These are phyloP conservation scores for Beauveria pseudobassiana DNA, from an alignment of 2,329 filamentous ascomycete species.

Conservation along the genomic window DNA sequence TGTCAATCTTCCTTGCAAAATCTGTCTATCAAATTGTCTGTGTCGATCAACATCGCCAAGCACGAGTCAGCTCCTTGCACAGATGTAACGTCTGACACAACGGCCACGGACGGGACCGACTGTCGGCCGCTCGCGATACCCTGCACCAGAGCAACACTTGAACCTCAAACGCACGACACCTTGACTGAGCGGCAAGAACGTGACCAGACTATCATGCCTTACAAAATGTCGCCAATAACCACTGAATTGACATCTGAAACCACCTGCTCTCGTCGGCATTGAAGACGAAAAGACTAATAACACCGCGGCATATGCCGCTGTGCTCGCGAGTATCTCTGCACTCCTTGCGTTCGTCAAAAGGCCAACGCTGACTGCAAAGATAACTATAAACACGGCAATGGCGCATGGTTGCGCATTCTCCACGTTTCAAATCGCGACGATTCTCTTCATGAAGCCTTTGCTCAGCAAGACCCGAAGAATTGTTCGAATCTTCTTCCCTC, in stretches of 20 bases:
- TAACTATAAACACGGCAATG: slow-evolving; percentile 12
- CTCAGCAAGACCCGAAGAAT: background rate
- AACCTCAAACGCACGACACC: too few species aligned
- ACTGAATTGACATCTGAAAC: background rate
- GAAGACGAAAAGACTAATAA: background rate
- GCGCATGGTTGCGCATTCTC: slow-evolving; percentile 12
- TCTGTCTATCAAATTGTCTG: too few species aligned
- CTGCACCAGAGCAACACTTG: too few species aligned
- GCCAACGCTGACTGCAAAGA: slow-evolving; percentile 14
- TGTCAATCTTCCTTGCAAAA: too few species aligned
- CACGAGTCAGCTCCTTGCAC: too few species aligned
- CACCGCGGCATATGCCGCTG: background rate
- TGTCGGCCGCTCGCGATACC: too few species aligned
- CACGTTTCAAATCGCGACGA: background rate
- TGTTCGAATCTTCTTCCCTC: background rate
- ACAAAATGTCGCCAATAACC: too few species aligned
- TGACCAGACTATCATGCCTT: too few species aligned
- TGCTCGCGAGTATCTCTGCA: slow-evolving; percentile 8
- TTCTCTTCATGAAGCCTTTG: background rate
- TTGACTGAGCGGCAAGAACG: too few species aligned
- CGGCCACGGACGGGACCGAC: too few species aligned
- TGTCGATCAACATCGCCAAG: too few species aligned
- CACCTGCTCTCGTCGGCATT: background rate
- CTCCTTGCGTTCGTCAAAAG: slow-evolving; percentile 14
- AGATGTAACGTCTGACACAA: too few species aligned